Evolutionary conservation across 2,329 filamentous ascomycete genomes (phyloP).

Genomic region (Trichoderma cornu-damae): DNA sequence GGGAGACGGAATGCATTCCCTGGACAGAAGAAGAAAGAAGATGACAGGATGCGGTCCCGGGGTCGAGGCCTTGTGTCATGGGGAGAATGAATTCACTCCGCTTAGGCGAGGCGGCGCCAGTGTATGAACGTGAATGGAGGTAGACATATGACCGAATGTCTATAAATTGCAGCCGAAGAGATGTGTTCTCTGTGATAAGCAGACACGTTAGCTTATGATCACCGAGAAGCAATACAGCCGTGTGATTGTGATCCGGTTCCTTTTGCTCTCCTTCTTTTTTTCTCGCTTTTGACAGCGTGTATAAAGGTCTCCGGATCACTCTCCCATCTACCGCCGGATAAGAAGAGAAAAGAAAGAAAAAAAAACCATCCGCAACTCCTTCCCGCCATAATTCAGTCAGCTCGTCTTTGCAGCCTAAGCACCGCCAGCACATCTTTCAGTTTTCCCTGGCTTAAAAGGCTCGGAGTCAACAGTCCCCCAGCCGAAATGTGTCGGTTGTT

Average conservation of each 20-base stretch:
- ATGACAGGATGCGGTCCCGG: not conserved
- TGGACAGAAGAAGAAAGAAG: not conserved
- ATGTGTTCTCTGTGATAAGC: not conserved
- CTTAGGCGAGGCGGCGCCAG: not conserved
- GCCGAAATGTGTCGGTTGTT: constrained; percentile 45
- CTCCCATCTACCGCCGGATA: not conserved
- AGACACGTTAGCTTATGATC: not conserved
- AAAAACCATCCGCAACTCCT: too few relatives aligned
- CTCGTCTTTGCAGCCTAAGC: not conserved
- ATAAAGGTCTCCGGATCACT: not conserved
- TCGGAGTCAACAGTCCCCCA: not conserved
- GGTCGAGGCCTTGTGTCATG: not conserved
- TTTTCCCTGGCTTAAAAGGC: not conserved
- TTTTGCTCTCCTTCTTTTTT: not conserved
- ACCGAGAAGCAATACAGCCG: not conserved
- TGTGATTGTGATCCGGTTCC: not conserved
- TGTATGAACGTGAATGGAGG: not conserved
- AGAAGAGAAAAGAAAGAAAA: too few relatives aligned
- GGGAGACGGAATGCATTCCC: not conserved
- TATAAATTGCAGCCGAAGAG: not conserved
- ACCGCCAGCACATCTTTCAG: not conserved
- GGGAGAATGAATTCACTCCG: not conserved
- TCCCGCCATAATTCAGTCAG: not conserved
- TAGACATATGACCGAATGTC: not conserved
- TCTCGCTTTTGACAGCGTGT: not conserved